Evolutionary conservation across 2,329 filamentous ascomycete genomes (phyloP).

Genomic region (Zalaria obscura): DNA sequence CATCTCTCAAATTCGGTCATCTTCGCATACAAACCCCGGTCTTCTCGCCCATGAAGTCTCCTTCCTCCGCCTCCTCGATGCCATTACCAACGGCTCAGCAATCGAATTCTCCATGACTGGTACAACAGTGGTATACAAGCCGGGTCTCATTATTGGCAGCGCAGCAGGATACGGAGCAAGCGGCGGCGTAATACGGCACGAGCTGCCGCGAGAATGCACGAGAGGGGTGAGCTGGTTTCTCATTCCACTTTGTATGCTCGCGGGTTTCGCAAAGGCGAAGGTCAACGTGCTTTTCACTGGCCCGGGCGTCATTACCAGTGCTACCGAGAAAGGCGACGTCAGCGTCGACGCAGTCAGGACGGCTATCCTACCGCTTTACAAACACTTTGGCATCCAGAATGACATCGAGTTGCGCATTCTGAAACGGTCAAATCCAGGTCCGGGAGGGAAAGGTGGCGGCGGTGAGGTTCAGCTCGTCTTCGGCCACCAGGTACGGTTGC

Average conservation of each 20-base stretch:
- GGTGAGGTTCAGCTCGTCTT: conserved; percentile 91
- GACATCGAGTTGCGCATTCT: conserved; percentile 75
- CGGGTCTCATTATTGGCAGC: conserved; percentile 80
- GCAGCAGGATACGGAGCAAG: conserved; percentile 60
- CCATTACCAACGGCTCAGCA: conserved; percentile 84
- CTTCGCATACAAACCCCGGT: conserved; percentile 74
- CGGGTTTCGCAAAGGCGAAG: conserved; percentile 82
- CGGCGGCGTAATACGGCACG: conserved; percentile 66
- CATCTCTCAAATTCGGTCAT: conserved; percentile 84
- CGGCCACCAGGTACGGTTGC: conserved; percentile 80
- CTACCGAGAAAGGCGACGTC: conserved; percentile 72
- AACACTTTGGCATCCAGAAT: conserved; percentile 77
- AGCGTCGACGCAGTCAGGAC: conserved; percentile 89
- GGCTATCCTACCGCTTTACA: conserved; percentile 78
- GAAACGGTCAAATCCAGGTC: conserved; percentile 62
- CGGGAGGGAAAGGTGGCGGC: conserved; percentile 63
- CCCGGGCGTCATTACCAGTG: conserved; percentile 80
- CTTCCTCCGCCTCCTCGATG: conserved; percentile 84
- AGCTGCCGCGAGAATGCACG: conserved; percentile 60
- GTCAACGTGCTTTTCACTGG: conserved; percentile 85
- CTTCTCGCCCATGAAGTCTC: conserved; percentile 89
- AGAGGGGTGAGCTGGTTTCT: conserved; percentile 87
- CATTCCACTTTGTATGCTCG: conserved; percentile 73
- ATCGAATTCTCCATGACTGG: conserved; percentile 96
- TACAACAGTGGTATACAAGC: conserved; percentile 82